Evolutionary conservation across 805 yeast species (phyloP), one percentile per base, ranked within the genome.

Genomic region (Candida lessepsii): DNA sequence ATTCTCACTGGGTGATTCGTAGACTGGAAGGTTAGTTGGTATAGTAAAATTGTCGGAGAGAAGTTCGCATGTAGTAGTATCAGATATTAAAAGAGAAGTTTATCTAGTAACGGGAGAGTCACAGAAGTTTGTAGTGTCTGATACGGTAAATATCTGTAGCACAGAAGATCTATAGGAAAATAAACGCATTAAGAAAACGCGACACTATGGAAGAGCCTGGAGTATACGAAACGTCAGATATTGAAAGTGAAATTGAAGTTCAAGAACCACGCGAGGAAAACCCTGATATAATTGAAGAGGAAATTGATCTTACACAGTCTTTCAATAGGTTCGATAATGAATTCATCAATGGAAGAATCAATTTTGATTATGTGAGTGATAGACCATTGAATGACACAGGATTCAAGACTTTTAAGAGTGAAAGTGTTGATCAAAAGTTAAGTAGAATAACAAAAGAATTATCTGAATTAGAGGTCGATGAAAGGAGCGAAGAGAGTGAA

Each of bases 161-260:
- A n/a, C n/a, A n/a, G n/a, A n/a, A n/a, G n/a, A n/a, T n/a, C n/a
- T n/a, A 6, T 17, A 15, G 20, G 9, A 30, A 16, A 14, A 30
- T 19, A 17, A 8, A 28, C 31, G 31, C 31, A 13, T 20, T 14
- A 32, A 20, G 6, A 23, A 24, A 3, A 14, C 29, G 28, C 29
- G 21, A 17, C 7, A 21, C 9, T 14, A 35, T 35, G 39, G 33
- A 28, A 16, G 51, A 47, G 20, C 44, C 45, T 11, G 73, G 65
- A 23, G 63, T 73, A 2, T 73, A 60, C 44, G 78, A 73, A 50
- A 70, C 77, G 1, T 74, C 76, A 3, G 78, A 73, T 41, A 52
- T 65, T 3, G 68, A 68, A 35, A 65, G 65, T 18, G 63, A 58
- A 4, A 37, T 39, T 5, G 45, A 37, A 17, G 16, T n/a, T 2